Percentiles rank a stretch among this genome's conserved stretches.
These are phyloP conservation scores for Piedraia hortae DNA, from an alignment of 2,329 filamentous ascomycete species.

Conservation along the genomic window DNA sequence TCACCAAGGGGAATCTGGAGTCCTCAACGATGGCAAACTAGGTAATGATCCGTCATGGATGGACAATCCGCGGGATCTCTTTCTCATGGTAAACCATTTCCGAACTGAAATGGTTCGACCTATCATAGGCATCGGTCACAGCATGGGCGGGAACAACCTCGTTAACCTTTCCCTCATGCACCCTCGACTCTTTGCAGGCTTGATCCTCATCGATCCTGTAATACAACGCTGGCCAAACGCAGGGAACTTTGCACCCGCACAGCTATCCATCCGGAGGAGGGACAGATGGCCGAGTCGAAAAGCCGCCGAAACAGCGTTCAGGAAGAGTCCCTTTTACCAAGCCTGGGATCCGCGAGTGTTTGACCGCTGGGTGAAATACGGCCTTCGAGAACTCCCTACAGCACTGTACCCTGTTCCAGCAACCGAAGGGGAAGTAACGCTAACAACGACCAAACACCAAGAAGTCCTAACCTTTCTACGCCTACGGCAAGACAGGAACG, in stretches of 20 bases:
- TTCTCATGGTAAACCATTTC: conserved; percentile 65
- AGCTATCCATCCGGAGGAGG: conserved; percentile 40
- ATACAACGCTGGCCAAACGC: conserved; percentile 25
- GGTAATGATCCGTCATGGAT: conserved; percentile 78
- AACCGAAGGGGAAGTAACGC: conserved; percentile 28
- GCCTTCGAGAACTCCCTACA: conserved; percentile 49
- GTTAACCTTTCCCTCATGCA: conserved; percentile 46
- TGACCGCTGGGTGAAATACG: conserved; percentile 42
- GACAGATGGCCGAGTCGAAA: conserved; percentile 57
- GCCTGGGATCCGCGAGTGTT: conserved; percentile 61
- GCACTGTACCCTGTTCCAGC: conserved; percentile 20
- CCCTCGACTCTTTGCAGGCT: conserved; percentile 47
- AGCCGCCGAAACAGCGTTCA: conserved; percentile 39
- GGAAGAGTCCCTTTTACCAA: conserved; percentile 46
- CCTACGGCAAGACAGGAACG: too few species aligned
- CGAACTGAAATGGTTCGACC: conserved; percentile 54
- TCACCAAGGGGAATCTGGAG: conserved; percentile 53
- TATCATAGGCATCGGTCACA: conserved; percentile 64
- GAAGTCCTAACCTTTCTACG: conserved; percentile 58
- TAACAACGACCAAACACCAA: conserved; percentile 64
- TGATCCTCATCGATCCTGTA: conserved; percentile 67
- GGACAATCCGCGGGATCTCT: conserved; percentile 60
- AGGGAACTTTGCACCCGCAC: conserved; percentile 11
- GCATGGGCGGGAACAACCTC: conserved; percentile 56
- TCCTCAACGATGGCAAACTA: conserved; percentile 45